A percentile compares a stretch with the other conserved stretches of the same genome.
phyloP scores from a whole-genome alignment of 2,329 filamentous ascomycete species.

The Pseudogymnoascus sp. region DNA sequence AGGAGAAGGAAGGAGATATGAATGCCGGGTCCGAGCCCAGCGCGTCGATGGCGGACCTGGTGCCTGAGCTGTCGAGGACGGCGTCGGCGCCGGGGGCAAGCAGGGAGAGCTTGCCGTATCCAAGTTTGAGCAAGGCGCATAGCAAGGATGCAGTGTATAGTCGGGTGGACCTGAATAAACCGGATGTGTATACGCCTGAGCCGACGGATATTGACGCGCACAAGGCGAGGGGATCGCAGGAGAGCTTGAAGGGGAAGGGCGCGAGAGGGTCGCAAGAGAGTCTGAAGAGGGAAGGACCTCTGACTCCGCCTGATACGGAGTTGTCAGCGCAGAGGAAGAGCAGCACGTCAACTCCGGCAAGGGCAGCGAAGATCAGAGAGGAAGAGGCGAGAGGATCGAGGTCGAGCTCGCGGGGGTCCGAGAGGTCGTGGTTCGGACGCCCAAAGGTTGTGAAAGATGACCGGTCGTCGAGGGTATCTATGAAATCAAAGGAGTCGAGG shows the following conservation, averaged over 20 bases:
- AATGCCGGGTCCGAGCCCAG: conserved; percentile 16
- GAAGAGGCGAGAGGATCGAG: conserved; percentile 29
- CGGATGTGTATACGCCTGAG: conserved; percentile 54
- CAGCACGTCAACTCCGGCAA: conserved; percentile 22
- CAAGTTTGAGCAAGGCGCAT: conserved; percentile 79
- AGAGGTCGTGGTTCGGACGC: conserved; percentile 31
- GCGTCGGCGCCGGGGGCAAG: conserved; percentile 25
- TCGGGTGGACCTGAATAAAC: conserved; percentile 23
- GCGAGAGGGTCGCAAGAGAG: conserved; percentile 22
- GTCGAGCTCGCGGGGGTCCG: conserved; percentile 38
- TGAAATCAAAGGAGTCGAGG: conserved; percentile 47
- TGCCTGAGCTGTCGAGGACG: conserved; percentile 36
- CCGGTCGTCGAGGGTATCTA: conserved; percentile 45
- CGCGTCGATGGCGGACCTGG: conserved; percentile 38
- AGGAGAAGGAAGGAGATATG: conserved; percentile 9
- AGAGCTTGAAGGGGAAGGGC: conserved; percentile 11
- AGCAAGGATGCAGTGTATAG: conserved; percentile 77
- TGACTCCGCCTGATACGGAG: conserved; percentile 57
- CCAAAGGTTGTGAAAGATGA: conserved; percentile 32
- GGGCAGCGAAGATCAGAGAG: conserved; percentile 31
- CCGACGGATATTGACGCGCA: conserved; percentile 58
- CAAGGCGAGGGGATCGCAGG: conserved; percentile 38
- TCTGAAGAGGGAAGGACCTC: conserved; percentile 43
- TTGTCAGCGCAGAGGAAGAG: conserved; percentile 36
- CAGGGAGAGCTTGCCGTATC: conserved; percentile 54